A percentile compares a stretch with the other conserved stretches of the same genome.
phyloP scores from a whole-genome alignment of 192 early-diverging fungal species.

The Chytriomyces hyalinus region DNA sequence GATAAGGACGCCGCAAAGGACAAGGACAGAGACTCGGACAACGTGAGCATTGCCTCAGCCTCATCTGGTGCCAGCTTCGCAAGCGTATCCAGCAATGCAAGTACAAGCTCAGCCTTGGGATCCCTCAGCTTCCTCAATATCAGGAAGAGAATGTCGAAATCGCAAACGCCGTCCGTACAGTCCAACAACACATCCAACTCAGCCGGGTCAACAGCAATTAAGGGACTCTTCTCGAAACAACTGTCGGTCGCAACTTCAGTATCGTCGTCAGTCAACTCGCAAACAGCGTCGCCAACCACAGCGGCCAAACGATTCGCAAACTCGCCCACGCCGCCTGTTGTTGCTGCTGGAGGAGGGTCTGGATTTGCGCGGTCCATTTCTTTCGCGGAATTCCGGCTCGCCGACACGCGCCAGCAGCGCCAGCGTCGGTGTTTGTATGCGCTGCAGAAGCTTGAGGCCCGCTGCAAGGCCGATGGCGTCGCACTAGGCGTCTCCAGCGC shows the following conservation, averaged over 20 bases:
- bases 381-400: slow-evolving; percentile 50
- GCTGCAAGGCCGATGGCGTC: slow-evolving; percentile 20
- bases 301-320: too few species aligned
- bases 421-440: slow-evolving; percentile 47
- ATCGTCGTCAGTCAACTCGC: too few species aligned
- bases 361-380: slow-evolving; percentile 4
- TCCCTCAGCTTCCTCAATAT: background rate
- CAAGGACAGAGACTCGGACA: background rate
- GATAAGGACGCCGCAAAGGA: background rate
- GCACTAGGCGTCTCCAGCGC: slow-evolving; percentile 10
- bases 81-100: background rate
- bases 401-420: slow-evolving; percentile 40
- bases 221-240: too few species aligned
- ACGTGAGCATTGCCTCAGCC: background rate
- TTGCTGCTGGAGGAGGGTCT: too few species aligned
- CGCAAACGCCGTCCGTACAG: too few species aligned
- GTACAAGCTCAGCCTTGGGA: background rate
- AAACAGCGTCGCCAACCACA: too few species aligned
- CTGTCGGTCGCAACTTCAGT: too few species aligned
- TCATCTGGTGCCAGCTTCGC: background rate
- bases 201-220: too few species aligned
- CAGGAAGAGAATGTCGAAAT: background rate
- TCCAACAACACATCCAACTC: too few species aligned
- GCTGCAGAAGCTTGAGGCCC: slow-evolving; percentile 40
- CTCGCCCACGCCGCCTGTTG: too few species aligned